phyloP scores from a whole-genome alignment of 2,329 filamentous ascomycete genomes.

The Paracoccidioides brasiliensis region DNA sequence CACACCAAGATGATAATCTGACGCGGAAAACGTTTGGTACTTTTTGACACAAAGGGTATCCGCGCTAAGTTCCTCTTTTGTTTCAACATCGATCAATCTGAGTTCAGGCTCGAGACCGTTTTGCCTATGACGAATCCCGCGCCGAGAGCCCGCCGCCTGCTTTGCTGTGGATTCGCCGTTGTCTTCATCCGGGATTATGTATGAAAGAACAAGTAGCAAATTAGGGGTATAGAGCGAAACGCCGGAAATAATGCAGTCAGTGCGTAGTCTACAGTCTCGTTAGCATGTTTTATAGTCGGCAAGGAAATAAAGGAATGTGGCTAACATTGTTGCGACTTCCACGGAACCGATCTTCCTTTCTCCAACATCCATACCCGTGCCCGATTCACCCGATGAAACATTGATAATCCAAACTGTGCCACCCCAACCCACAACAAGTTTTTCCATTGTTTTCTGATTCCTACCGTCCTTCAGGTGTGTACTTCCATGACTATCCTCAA shows the following conservation, averaged over 20 bases:
- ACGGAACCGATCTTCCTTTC: conserved; percentile 65
- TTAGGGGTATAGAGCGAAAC: conserved; percentile 92
- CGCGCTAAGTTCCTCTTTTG: conserved; percentile 70
- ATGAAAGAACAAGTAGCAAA: conserved; percentile 81
- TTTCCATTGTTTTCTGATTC: conserved; percentile 39
- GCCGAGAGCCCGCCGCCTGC: conserved; percentile 35
- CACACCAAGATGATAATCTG: conserved; percentile 82
- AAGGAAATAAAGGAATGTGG: conserved; percentile 27
- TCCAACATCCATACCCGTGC: conserved; percentile 52
- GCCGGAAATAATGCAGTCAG: conserved; percentile 95
- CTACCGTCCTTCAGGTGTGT: conserved; percentile 18
- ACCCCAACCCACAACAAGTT: conserved; percentile 87
- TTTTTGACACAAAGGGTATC: conserved; percentile 76
- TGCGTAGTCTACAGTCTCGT: conserved; percentile 54
- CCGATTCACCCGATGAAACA: conserved; percentile 62
- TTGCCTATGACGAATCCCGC: conserved; percentile 56
- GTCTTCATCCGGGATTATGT: conserved; percentile 60
- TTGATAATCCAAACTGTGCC: conserved; percentile 93
- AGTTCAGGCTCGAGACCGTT: conserved; percentile 80
- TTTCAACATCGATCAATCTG: conserved; percentile 75
- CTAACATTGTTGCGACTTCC: conserved; percentile 79
- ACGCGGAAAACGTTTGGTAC: conserved; percentile 71
- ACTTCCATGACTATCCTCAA: conserved; percentile 44
- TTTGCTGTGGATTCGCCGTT: conserved; percentile 32
- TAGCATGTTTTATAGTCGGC: conserved; percentile 21